Percentiles rank a stretch among this genome's conserved stretches.
These are phyloP conservation scores for Fusarium metavorans DNA, from an alignment of 2,329 filamentous ascomycete species.

Conservation along the genomic window DNA sequence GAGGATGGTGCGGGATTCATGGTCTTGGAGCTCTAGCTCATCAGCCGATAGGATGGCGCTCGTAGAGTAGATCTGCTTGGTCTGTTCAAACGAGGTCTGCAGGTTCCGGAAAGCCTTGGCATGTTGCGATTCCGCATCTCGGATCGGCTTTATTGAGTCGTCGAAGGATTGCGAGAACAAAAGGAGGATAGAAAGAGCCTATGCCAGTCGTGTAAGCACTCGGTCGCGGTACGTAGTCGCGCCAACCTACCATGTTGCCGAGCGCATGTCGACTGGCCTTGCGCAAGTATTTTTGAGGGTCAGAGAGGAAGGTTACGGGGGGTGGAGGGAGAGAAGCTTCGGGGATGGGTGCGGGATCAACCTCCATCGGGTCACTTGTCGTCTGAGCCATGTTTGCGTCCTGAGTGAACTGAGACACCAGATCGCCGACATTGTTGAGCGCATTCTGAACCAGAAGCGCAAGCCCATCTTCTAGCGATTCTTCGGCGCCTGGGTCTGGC, in stretches of 20 bases:
- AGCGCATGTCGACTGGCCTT: slow-evolving; percentile 54
- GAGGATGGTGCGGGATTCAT: slow-evolving; percentile 52
- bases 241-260: slow-evolving; percentile 54
- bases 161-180: slow-evolving; percentile 54
- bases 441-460: slow-evolving; percentile 56
- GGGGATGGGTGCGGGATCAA: slow-evolving; percentile 47
- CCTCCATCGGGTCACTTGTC: slow-evolving; percentile 49
- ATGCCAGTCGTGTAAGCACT: slow-evolving; percentile 30
- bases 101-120: slow-evolving; percentile 48
- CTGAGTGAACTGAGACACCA: slow-evolving; percentile 50
- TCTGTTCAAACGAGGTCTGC: slow-evolving; percentile 49
- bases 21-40: slow-evolving; percentile 49
- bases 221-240: slow-evolving; percentile 13
- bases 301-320: slow-evolving; percentile 49
- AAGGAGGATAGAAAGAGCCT: slow-evolving; percentile 55
- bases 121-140: slow-evolving; percentile 50
- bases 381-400: slow-evolving; percentile 40
- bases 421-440: slow-evolving; percentile 54
- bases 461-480: slow-evolving; percentile 51
- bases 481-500: slow-evolving; percentile 38
- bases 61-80: slow-evolving; percentile 51
- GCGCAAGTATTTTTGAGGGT: slow-evolving; percentile 54
- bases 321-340: slow-evolving; percentile 44
- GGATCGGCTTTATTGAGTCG: slow-evolving; percentile 50
- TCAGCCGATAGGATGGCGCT: slow-evolving; percentile 49